Percentiles rank a stretch among this genome's conserved stretches.
Evolutionary conservation across 495 filamentous ascomycete genomes (phyloP).

Genomic region (Bathelium albidoporum): DNA sequence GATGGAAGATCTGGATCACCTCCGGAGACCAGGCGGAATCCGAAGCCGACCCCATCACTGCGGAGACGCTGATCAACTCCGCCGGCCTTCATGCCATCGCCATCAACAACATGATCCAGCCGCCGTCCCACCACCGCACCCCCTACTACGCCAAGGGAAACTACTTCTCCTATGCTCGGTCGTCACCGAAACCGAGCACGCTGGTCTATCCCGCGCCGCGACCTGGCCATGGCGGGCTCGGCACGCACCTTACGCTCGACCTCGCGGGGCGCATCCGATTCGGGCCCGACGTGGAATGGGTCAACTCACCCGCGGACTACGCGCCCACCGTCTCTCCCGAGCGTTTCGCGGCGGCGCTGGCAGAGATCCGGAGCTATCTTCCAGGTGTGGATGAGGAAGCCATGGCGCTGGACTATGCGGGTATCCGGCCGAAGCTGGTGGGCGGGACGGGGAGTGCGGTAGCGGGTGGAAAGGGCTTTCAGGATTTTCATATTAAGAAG

Average conservation of each 20-base stretch:
- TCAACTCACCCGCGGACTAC: constrained; percentile 50
- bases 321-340: constrained; percentile 39
- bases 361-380: constrained; percentile 68
- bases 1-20: constrained; percentile 45
- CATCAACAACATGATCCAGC: constrained; percentile 76
- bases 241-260: constrained; percentile 89
- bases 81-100: constrained; percentile 69
- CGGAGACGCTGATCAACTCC: constrained; percentile 70
- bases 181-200: constrained; percentile 54
- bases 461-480: constrained; percentile 50
- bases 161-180: constrained; percentile 75
- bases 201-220: constrained; percentile 80
- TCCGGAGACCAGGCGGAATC: constrained; percentile 32
- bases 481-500: constrained; percentile 74
- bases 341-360: constrained; percentile 56
- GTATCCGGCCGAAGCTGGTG: constrained; percentile 85
- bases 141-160: constrained; percentile 88
- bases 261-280: constrained; percentile 79
- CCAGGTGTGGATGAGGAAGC: constrained; percentile 56
- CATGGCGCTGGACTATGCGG: constrained; percentile 77
- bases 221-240: constrained; percentile 72
- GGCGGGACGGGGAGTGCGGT: constrained; percentile 47
- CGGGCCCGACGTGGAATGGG: constrained; percentile 94
- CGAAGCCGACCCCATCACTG: constrained; percentile 51
- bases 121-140: constrained; percentile 41